Base-by-base conservation (phyloP, 257 asterid species). In the Vinca minor region DNA sequence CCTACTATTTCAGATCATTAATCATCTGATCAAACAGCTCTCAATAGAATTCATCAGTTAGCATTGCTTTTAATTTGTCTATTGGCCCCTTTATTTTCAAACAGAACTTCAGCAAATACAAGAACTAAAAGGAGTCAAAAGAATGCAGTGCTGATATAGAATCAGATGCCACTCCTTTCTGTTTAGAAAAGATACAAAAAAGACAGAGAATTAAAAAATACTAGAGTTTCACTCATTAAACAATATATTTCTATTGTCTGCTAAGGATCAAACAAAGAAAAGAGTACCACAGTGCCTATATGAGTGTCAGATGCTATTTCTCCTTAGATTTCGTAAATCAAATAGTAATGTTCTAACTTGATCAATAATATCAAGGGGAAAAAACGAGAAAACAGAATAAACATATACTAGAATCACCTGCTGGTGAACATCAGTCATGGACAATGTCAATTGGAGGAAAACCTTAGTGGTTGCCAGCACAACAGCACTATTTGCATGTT, bases 401-500 rank as follows among this genome's bases (percentile, higher is more conserved):
- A 35, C 49, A 63, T 34, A 63, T 17, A 53, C 60, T 39, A 29
- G 52, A 69, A 39, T 49, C 68, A 93, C 99, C 99, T 93, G 99
- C 70, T 93, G 99, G 78, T 93, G 99, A 73, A 89, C 96, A 81
- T 93, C 97, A 62, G 97, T 75, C 99, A 93, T 89, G 68, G 99
- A 89, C 74, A 93, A 81, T 71, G 99, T 93, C 90, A 87, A 64
- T 66, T 89, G 99, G 65, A 93, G 81, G 74, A 89, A 93, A 70
- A 87, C 68, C 84, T 93, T 93, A 76, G 81, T 89, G 62, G 95
- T 85, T 73, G 96, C 94, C 91, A 93, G 80, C 78, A 93, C 99
- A 63, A 93, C 99, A 49, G 99, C 99, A 71, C 99, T 94, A 71
- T 93, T 93, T 61, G 99, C 99, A 82, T 93, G 99, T 73, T 93